Base-by-base conservation (phyloP, 2,329 filamentous ascomycete genomes). In the Phialophora verrucosa region DNA sequence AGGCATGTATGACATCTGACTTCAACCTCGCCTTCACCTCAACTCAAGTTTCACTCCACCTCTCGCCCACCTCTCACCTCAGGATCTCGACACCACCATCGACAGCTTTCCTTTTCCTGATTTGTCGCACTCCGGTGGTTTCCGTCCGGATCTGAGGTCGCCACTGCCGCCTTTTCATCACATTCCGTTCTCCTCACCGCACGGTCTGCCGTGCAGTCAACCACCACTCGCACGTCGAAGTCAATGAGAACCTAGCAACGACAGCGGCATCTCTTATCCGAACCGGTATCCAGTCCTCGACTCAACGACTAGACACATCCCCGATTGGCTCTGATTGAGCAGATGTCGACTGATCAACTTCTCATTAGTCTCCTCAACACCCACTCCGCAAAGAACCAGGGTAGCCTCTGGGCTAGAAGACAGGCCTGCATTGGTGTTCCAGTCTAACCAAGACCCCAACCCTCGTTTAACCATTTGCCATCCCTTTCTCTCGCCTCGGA, bases 361-460 rank as follows among this genome's bases (percentile, higher is more conserved):
- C 20, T 32, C 42, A 47, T 59, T 59, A 59, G 57, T 47, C 47
- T 44, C 32, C 27, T 31, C 27, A 50, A 50, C 57, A 23, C 38
- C 57, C 57, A 32, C 59, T 61, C 31, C 47, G 35, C 59, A 50
- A 31, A 53, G 29, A 31, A 42, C 32, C 31, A 61, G 59, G 59
- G 49, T 29, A 31, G 14, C 38, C 27, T 51, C 59, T 29, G 61
- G 54, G 61, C 54, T 58, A 51, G 42, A 57, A 51, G 53, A 56
- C 53, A 63, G 35, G 61, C 61, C 56, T 59, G 62, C 62, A 59
- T 64, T 64, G 62, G 62, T 54, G 62, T 54, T 38, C 42, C 59
- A 49, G 50, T 50, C 50, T 54, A 54, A 57, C 20, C 47, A 44
- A 59, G 38, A 58, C 50, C 29, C n/a, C 35, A 62, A 38, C 59